Percentiles rank a stretch among this genome's conserved stretches.
phyloP scores from a whole-genome alignment of 331 rosid species.

The Phaseolus coccineus region DNA sequence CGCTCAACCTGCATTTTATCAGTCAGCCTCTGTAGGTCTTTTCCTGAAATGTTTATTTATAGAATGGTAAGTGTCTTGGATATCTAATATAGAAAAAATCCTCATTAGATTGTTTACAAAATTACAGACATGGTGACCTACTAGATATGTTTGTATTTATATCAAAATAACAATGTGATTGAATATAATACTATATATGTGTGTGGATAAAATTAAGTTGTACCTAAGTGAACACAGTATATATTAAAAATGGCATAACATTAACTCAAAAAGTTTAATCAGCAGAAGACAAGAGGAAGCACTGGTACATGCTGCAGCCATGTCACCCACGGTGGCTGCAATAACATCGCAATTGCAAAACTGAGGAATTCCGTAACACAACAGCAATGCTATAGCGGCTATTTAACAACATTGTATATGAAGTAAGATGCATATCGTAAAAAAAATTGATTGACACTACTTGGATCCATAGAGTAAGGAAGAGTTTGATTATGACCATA shows the following conservation, averaged over 20 bases:
- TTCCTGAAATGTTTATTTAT: constrained; percentile 66
- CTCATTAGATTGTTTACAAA: constrained; percentile 35
- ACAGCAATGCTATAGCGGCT: no score
- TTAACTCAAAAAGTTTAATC: no score
- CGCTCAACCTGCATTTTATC: constrained; percentile 74
- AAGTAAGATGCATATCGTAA: background rate
- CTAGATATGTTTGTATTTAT: constrained; percentile 1
- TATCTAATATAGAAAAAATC: constrained; percentile 27
- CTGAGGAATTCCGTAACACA: no score
- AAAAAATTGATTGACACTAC: background rate
- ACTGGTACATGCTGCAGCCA: no score
- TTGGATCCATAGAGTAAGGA: background rate
- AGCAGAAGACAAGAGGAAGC: no score
- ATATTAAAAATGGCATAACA: no score
- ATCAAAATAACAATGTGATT: constrained; percentile 2
- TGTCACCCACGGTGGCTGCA: no score
- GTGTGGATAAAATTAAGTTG: no score
- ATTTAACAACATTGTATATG: background rate
- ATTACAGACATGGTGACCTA: constrained; percentile 28
- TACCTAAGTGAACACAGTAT: no score
- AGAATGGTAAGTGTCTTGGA: constrained; percentile 49
- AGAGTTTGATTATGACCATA: background rate
- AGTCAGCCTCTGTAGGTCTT: constrained; percentile 67
- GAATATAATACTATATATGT: no score
- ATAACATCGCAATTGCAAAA: no score